Evolutionary conservation across 176 grass and related monocot species (phyloP), one percentile per base, ranked within the genome.

Genomic region (Poa pratensis): DNA sequence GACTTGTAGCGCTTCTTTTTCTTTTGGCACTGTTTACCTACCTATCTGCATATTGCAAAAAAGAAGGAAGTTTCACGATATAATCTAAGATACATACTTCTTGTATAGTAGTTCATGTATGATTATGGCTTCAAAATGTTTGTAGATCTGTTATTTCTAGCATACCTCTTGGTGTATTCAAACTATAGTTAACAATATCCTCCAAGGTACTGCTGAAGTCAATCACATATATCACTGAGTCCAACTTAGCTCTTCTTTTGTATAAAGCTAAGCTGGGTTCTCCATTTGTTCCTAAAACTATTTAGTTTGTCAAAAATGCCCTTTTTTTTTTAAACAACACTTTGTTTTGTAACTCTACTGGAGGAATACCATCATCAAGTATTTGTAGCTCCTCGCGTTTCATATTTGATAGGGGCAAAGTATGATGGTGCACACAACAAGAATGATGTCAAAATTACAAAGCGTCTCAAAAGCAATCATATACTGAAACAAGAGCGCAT

Each of bases 381-480:
- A 30, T 77, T 66, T 61, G 16, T 84, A 40, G 58, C 20, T 76
- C n/a, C 70, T n/a, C 26, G 13, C 24, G 58, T 58, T 74, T 49
- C 52, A 64, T 88, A 78, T 63, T 27, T 39, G 54, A 39, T 83
- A 55, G 24, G 26, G 7, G 12, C 52, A 9, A 58, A 69, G 16
- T 51, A 69, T 76, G 69, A 17, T 35, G 30, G 42, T 18, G 64
- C 22, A 82, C 71, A 82, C 14, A 58, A 81, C 2, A 20, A 69
- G 42, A 76, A 75, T 82, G 40, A 68, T 70, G 11, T 69, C 68
- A 16, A 30, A 51, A 76, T 69, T 2, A 2, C 20, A 49, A 57
- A 27, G 79, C 79, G 37, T 69, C 20, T 24, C 9, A 70, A 82
- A 82, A 82, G 64, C 48, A 84, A 76, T 23, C 71, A 17, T 69